A percentile compares a stretch with the other conserved stretches of the same genome.
phyloP scores from a whole-genome alignment of 768 basidiomycete genomes.

The Sarcomyxa edulis region DNA sequence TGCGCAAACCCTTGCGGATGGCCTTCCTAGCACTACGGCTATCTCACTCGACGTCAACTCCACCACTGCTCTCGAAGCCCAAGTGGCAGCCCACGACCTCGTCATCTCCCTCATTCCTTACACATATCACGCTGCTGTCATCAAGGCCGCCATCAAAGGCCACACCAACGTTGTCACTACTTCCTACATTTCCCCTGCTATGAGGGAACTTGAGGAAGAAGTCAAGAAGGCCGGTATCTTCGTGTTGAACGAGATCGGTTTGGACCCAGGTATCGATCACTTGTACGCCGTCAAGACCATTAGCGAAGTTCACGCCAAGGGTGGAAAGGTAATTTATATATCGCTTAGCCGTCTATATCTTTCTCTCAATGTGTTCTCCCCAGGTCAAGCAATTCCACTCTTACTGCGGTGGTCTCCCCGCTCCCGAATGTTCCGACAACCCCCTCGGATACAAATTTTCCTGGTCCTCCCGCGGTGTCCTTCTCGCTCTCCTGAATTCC shows the following conservation, averaged over 20 bases:
- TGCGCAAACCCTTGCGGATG: conserved; percentile 63
- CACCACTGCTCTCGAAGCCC: conserved; percentile 66
- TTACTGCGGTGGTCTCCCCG: conserved; percentile 95
- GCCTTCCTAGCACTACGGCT: conserved; percentile 65
- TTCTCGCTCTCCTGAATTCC: conserved; percentile 89
- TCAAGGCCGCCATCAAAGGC: conserved; percentile 84
- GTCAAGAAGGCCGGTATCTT: conserved; percentile 86
- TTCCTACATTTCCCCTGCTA: conserved; percentile 88
- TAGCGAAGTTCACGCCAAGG: conserved; percentile 87
- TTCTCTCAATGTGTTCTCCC: not conserved
- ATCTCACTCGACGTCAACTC: conserved; percentile 80
- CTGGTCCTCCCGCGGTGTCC: conserved; percentile 95
- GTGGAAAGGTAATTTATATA: conserved; percentile 72
- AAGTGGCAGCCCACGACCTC: conserved; percentile 82
- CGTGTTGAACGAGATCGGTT: conserved; percentile 96
- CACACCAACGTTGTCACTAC: conserved; percentile 96
- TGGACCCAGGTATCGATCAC: conserved; percentile 95
- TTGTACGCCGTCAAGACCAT: conserved; percentile 93
- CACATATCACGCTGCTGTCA: conserved; percentile 83
- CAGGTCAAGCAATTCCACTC: conserved; percentile 89
- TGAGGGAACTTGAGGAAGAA: conserved; percentile 79
- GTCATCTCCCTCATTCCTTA: conserved; percentile 98
- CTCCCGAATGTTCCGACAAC: conserved; percentile 86
- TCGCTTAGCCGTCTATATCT: not conserved
- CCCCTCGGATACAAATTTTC: conserved; percentile 99